phyloP scores from a whole-genome alignment of 805 yeast species.

The Saccharomycopsis javanensis region DNA sequence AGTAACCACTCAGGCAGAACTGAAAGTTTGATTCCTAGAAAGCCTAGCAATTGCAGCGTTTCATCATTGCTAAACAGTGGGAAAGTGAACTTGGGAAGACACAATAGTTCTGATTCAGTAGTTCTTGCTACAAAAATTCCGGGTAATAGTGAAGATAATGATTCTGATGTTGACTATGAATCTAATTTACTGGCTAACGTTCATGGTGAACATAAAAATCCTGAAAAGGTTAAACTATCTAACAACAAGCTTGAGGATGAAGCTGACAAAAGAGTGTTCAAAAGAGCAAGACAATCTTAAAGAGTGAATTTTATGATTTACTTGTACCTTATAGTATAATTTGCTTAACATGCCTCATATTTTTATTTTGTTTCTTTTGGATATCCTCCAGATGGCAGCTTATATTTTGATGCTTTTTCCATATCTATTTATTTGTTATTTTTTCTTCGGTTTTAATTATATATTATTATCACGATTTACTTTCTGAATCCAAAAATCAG shows the following conservation, averaged over 20 bases:
- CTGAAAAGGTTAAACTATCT: background rate
- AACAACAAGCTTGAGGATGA: background rate
- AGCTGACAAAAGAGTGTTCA: background rate
- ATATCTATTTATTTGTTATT: too few species aligned
- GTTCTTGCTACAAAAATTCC: background rate
- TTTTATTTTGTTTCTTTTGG: too few species aligned
- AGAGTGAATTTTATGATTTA: background rate
- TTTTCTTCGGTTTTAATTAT: too few species aligned
- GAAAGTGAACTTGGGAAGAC: background rate
- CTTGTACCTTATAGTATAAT: background rate
- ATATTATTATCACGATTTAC: too few species aligned
- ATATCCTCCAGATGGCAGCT: too few species aligned
- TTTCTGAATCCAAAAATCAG: too few species aligned
- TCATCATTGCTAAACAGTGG: background rate
- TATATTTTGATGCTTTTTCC: too few species aligned
- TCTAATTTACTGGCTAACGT: background rate
- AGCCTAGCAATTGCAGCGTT: background rate
- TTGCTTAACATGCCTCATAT: too few species aligned
- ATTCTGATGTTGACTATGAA: background rate
- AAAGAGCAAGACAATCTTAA: background rate
- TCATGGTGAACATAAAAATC: background rate
- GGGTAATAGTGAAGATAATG: background rate
- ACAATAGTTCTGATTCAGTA: background rate
- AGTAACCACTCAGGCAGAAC: background rate
- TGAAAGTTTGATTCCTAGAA: background rate